Base-by-base conservation (phyloP, 495 filamentous ascomycete species). In the Penicillium paradoxum region DNA sequence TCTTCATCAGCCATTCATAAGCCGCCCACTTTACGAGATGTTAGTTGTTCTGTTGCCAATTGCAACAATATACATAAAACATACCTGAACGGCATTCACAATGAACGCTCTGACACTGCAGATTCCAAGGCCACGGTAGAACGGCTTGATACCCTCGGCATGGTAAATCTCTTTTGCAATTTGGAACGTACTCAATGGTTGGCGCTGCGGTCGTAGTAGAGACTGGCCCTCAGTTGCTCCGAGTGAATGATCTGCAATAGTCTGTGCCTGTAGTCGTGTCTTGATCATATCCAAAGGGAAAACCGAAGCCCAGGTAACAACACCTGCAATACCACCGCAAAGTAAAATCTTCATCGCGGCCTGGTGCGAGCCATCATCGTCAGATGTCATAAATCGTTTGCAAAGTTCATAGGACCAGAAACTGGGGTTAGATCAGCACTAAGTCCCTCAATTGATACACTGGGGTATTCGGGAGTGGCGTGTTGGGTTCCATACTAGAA, bases 201-300 rank as follows among this genome's bases (percentile, higher is more conserved):
- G 60, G 11, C 49, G 51, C 25, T 53, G 54, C 15, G 59, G 27
- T 32, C 51, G 54, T 32, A 62, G 37, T 22, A 60, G 33, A 36
- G 54, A 60, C 6, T 64, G 68, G 29, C 51, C 53, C 55, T 74
- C 60, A 63, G 61, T 11, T 33, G 57, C 44, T n/a, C 56, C 38
- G 29, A 58, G 49, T 1, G 43, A 38, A 53, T 48, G 33, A 3
- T 68, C 56, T 34, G 51, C 42, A 38, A 72, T 67, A 1, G 70
- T 71, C 59, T 90, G 85, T 6, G 84, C 83, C 66, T 96, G 91
- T 40, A 95, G 77, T 46, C 88, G 68, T 5, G 91, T 96, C 74
- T 97, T 97, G 55, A 96, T 73, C 47, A 96, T 85, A 66, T 96
- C 91, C 33, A 96, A 63, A 14, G 91, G 91, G 56, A 93, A 96